Conservation (phyloP, 23 red algal genomes). For the Agarophyton chilense region DNA sequence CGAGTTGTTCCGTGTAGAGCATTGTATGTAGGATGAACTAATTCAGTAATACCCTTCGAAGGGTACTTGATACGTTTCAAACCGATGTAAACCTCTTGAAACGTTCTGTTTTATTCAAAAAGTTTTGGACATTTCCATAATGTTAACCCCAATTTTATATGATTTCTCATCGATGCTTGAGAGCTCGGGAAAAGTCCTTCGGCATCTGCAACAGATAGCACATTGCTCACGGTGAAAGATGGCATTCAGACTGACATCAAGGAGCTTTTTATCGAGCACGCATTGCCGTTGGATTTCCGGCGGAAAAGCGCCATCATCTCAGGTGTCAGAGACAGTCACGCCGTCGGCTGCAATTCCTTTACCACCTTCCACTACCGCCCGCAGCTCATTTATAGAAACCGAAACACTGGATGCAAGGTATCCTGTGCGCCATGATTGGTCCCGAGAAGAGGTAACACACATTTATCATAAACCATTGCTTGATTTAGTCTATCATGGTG, state of each 20-base stretch:
- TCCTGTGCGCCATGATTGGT: conserved; percentile 92
- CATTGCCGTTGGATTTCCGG: neutral
- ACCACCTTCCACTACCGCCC: neutral
- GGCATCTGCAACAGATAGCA: too few relatives aligned
- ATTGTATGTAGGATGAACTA: too few relatives aligned
- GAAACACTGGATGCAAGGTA: conserved; percentile 14
- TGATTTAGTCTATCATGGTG: conserved; percentile 88
- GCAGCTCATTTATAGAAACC: neutral
- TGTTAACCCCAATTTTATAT: too few relatives aligned
- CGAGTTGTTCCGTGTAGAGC: too few relatives aligned
- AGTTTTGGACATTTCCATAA: too few relatives aligned
- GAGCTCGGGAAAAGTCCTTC: too few relatives aligned
- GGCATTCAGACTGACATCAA: neutral
- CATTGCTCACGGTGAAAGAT: too few relatives aligned
- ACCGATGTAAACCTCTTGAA: too few relatives aligned
- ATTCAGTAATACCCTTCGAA: too few relatives aligned
- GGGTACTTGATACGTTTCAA: too few relatives aligned
- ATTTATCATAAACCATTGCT: conserved; percentile 84
- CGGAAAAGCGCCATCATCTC: conserved; percentile 1
- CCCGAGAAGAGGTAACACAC: conserved; percentile 70
- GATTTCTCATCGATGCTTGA: too few relatives aligned
- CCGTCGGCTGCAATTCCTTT: conserved; percentile 1
- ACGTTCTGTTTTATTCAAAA: too few relatives aligned
- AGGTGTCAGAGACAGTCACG: conserved; percentile 25
- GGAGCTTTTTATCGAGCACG: neutral